A percentile compares a stretch with the other conserved stretches of the same genome.
Conservation (phyloP, 768 basidiomycete species). For the Lyophyllum semitale region DNA sequence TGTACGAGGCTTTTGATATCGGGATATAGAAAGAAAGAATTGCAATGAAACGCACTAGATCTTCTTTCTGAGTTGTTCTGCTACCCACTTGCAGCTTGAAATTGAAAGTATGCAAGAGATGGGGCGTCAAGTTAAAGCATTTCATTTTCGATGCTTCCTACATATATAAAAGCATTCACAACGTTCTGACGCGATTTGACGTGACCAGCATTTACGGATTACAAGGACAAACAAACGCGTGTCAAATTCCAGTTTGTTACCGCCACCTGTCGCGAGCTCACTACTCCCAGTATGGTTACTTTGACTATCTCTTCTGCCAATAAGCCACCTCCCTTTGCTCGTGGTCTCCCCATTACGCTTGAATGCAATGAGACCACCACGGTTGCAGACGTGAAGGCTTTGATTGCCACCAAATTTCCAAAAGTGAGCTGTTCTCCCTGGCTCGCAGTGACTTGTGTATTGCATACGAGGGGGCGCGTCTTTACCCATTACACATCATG, state of each 20-base stretch:
- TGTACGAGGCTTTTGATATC: too few relatives aligned
- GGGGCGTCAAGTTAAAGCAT: too few relatives aligned
- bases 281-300: constrained; percentile 36
- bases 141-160: too few relatives aligned
- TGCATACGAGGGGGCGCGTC: background rate
- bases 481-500: background rate
- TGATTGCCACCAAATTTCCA: constrained; percentile 47
- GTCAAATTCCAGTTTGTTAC: background rate
- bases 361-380: constrained; percentile 55
- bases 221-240: background rate
- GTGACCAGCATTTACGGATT: too few relatives aligned
- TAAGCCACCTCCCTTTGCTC: constrained; percentile 47
- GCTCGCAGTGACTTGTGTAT: background rate
- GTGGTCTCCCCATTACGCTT: constrained; percentile 51
- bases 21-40: too few relatives aligned
- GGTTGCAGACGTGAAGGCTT: constrained; percentile 67
- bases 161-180: too few relatives aligned
- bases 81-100: too few relatives aligned
- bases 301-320: constrained; percentile 56
- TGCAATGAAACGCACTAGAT: too few relatives aligned
- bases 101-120: too few relatives aligned
- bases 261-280: background rate
- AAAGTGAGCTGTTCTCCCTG: constrained; percentile 29
- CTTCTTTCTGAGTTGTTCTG: too few relatives aligned
- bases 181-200: too few relatives aligned